Evolutionary conservation across 495 filamentous ascomycete genomes (phyloP), one percentile per base, ranked within the genome.

Genomic region (Lentithecium fluviatile): DNA sequence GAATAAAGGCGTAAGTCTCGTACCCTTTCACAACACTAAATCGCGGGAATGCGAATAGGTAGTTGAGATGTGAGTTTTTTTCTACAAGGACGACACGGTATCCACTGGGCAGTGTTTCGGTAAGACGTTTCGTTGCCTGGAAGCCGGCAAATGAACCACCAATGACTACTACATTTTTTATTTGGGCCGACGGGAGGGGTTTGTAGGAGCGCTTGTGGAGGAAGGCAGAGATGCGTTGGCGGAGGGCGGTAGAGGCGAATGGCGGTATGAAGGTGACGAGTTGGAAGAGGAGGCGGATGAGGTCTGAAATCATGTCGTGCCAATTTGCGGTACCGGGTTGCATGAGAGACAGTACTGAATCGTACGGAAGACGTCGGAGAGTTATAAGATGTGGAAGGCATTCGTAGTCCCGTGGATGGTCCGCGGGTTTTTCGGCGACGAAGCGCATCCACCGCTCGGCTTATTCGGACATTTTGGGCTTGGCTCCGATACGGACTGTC

Each of bases 1-100:
- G 79, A 45, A 83, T 80, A 64, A 85, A 83, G 1, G 80, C 81
- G 57, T 82, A 83, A 57, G 83, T 78, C 55, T 82, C 80, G 34
- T 82, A 71, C 17, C 73, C 71, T 0, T 76, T 72, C 19, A 79
- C 70, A 17, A 78, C 73, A 21, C 72, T 77, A 42, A 80, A 81
- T 0, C 82, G 75, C 0, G 77, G 76, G 37, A 85, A 75, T 8
- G 77, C 77, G 73, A 79, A 87, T 0, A 75, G 76, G 58, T 81
- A 80, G 50, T 87, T 79, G 68, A 85, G 81, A 66, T 85, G 83
- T 12, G 75, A 77, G 62, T 82, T 81, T 45, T 77, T 79, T 67
- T 87, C 84, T 19, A 85, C 70, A 0, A 85, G 70, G 1, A 84
- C 69, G 12, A 84, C 78, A 5, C 74, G 71, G 65, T 79, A 84